phyloP scores from a whole-genome alignment of 2,329 filamentous ascomycete species.

The Dryadomyces quercus-mongolicae region DNA sequence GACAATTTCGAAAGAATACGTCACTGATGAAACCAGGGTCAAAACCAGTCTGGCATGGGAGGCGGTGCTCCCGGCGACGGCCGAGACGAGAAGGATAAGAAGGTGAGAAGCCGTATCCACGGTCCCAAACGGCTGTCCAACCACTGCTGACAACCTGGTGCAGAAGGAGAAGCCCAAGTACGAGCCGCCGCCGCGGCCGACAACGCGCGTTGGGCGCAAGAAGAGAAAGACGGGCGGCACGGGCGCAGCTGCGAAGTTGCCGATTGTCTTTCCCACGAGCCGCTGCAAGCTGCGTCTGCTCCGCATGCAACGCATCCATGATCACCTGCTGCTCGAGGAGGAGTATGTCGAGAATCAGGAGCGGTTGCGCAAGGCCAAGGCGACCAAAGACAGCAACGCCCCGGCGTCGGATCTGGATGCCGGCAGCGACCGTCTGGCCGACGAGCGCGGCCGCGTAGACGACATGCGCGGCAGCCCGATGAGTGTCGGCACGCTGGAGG shows the following conservation, averaged over 20 bases:
- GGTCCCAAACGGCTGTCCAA: not conserved
- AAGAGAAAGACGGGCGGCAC: conserved; percentile 94
- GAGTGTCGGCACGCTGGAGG: conserved; percentile 94
- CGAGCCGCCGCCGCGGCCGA: conserved; percentile 92
- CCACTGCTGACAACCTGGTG: conserved; percentile 5
- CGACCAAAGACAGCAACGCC: conserved; percentile 55
- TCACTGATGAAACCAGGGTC: conserved; percentile 50
- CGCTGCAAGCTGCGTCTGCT: conserved; percentile 95
- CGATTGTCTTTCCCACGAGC: conserved; percentile 85
- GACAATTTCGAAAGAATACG: no score
- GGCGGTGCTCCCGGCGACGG: conserved; percentile 56
- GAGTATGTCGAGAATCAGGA: conserved; percentile 99
- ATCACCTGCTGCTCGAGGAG: conserved; percentile 91
- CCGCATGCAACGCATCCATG: conserved; percentile 97
- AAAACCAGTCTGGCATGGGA: conserved; percentile 80
- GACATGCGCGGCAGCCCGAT: conserved; percentile 98
- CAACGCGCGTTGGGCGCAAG: conserved; percentile 92
- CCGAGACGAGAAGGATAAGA: conserved; percentile 85
- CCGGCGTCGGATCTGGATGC: conserved; percentile 61
- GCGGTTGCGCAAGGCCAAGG: conserved; percentile 83
- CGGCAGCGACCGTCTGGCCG: conserved; percentile 70
- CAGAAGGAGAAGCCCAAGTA: conserved; percentile 99
- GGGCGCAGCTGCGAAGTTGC: conserved; percentile 90
- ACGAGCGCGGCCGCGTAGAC: conserved; percentile 88
- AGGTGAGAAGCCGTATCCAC: conserved; percentile 52